A percentile compares a stretch with the other conserved stretches of the same genome.
These are phyloP conservation scores for Monilinia fructicola DNA, from an alignment of 2,329 filamentous ascomycete species.

Conservation along the genomic window DNA sequence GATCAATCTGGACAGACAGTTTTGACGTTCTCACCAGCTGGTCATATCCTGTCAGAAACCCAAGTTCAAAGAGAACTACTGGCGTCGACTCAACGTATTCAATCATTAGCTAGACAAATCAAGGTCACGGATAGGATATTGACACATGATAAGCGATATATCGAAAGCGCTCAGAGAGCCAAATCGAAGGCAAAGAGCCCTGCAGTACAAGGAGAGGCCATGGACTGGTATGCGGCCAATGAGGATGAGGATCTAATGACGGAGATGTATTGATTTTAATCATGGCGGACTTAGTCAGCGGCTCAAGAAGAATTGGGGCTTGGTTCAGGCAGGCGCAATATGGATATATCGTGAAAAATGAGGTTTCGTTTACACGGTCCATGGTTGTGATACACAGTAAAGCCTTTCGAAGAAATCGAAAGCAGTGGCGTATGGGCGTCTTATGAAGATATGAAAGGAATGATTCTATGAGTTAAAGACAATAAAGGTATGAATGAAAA, in stretches of 20 bases:
- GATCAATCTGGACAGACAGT: constrained; percentile 45
- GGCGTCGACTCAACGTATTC: constrained; percentile 46
- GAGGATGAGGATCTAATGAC: constrained; percentile 41
- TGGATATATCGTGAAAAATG: constrained; percentile 1
- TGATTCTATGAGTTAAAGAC: constrained; percentile 19
- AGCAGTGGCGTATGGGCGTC: constrained; percentile 21
- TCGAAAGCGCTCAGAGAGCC: constrained; percentile 49
- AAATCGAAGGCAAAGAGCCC: constrained; percentile 45
- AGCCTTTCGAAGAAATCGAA: constrained; percentile 23
- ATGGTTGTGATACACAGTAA: constrained; percentile 7
- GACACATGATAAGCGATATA: constrained; percentile 56
- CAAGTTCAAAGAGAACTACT: constrained; percentile 52
- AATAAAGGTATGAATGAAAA: not conserved
- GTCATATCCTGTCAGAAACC: constrained; percentile 49
- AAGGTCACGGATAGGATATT: constrained; percentile 55
- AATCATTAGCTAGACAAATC: constrained; percentile 49
- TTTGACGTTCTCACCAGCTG: constrained; percentile 51
- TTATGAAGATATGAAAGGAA: constrained; percentile 24
- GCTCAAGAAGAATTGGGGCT: not conserved
- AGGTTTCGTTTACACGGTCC: constrained; percentile 3
- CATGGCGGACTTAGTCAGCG: not conserved
- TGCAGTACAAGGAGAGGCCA: constrained; percentile 23
- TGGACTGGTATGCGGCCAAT: constrained; percentile 34
- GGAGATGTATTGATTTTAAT: constrained; percentile 24
- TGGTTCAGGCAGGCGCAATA: not conserved